phyloP scores from a whole-genome alignment of 73 alveolate genomes.

The Paramecium octaurelia region DNA sequence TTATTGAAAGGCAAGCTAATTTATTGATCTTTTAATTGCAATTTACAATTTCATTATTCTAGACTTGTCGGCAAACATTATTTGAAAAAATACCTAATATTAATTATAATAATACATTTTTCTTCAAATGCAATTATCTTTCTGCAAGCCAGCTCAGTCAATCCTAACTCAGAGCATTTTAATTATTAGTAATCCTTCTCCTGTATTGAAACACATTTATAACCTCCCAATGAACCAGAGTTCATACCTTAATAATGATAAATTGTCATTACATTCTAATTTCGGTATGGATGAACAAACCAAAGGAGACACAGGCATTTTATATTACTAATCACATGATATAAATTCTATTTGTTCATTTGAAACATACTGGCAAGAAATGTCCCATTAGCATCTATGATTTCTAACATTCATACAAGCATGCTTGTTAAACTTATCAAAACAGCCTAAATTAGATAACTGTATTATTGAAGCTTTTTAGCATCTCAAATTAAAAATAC shows the following conservation, averaged over 20 bases:
- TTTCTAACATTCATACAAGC: no score
- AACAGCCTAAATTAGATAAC: not conserved
- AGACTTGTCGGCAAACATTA: not conserved
- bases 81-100: not conserved
- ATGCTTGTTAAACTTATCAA: not conserved
- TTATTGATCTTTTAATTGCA: not conserved
- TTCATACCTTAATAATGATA: not conserved
- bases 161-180: no score
- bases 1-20: not conserved
- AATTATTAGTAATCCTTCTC: not conserved
- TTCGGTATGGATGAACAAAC: not conserved
- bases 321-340: no score
- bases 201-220: not conserved
- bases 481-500: not conserved
- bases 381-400: no score
- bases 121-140: not conserved
- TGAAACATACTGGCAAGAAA: not conserved
- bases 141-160: no score
- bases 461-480: not conserved
- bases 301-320: not conserved
- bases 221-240: not conserved
- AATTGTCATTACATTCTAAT: not conserved
- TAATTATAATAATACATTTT: not conserved
- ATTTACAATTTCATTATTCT: not conserved
- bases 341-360: not conserved